Evolutionary conservation across 2,329 filamentous ascomycete species (phyloP).

Genomic region (Colletotrichum sp.): DNA sequence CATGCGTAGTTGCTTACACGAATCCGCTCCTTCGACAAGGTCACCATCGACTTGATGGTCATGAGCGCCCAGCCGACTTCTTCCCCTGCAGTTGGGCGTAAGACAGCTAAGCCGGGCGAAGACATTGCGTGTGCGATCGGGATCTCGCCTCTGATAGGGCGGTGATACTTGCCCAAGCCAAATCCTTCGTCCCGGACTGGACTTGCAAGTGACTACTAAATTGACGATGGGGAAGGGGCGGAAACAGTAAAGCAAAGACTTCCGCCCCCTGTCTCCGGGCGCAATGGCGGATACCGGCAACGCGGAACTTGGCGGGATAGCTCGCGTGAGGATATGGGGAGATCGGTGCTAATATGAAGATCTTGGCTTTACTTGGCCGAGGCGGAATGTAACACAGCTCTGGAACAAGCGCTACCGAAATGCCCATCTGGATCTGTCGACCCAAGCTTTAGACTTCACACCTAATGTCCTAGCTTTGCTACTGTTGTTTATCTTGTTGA

Average conservation of each 20-base stretch:
- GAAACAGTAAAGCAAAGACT: background rate
- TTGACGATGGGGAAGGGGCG: background rate
- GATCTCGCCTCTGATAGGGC: background rate
- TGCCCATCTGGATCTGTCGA: background rate
- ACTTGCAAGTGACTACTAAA: background rate
- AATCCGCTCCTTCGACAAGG: background rate
- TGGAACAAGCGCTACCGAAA: background rate
- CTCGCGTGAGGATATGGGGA: background rate
- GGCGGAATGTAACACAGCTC: background rate
- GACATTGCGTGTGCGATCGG: background rate
- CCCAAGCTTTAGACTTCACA: background rate
- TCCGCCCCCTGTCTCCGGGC: background rate
- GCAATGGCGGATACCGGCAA: background rate
- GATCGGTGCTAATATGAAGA: background rate
- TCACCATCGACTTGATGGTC: background rate
- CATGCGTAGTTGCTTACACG: background rate
- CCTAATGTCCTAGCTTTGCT: background rate
- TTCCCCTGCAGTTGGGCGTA: background rate
- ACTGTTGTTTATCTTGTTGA: background rate
- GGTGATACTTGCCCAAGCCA: background rate
- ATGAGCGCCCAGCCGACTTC: background rate
- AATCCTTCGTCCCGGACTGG: background rate
- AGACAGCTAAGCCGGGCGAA: background rate
- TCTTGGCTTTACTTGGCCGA: background rate
- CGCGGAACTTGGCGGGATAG: background rate